Base-by-base conservation (phyloP, 306 rosid genomes). In the Lablab purpureus region DNA sequence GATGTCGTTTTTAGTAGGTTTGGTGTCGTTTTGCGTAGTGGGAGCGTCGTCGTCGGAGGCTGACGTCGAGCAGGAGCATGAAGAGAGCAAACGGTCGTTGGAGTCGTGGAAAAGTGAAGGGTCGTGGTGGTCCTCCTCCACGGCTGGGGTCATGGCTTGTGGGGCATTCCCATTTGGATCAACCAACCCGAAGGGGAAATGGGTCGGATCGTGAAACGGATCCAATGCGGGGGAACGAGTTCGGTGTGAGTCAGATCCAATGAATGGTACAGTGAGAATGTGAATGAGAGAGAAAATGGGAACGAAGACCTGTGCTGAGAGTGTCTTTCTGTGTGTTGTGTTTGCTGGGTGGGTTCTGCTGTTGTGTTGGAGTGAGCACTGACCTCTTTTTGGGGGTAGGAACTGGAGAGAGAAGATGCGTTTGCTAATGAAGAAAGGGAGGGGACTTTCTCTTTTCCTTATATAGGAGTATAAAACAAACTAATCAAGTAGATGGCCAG, bases 151-250 rank as follows among this genome's bases (percentile, higher is more conserved):
- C 96, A 92, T 92, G 76, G 83, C 84, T 84, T 82, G 34, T 71
- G 77, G 90, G 90, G 89, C 92, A 92, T 81, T 88, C 90, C 97
- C 94, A 92, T 92, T 83, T 77, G 83, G 85, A 73, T 79, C 88
- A 18, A 7, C 22, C 58, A 73, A 83, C 65, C 19, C 18, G 37
- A 27, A 2, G 10, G n/a, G 67, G 17, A 12, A 43, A 43, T 43
- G 49, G 17, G 36, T 86, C 85, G 80, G 87, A 77, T 80, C 86
- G 74, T 59, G 73, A 74, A 75, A 73, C 49, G 52, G 41, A 63
- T 67, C 71, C 8, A 10, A 25, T 63, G 47, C 15, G 85, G 82
- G 84, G 25, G 60, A 21, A 4, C 0, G 14, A 9, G 6, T 9
- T 54, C 13, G 25, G 18, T 25, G 1, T 58, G 73, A 87, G 80